These are phyloP conservation scores for Dimocarpus longan DNA, from an alignment of 345 rosid species.

Conservation along the genomic window DNA sequence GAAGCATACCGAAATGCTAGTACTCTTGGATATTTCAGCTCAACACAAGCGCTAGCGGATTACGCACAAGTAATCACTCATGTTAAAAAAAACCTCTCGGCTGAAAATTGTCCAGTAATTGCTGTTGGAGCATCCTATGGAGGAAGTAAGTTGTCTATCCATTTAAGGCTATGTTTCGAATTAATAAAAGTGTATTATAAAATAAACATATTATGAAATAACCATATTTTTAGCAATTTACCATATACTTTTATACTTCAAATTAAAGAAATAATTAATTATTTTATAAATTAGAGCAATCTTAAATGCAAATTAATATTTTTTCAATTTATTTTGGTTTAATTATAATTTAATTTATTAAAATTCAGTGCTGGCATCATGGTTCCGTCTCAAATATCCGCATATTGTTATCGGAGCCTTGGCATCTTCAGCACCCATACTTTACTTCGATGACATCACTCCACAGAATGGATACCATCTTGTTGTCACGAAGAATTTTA, in stretches of 20 bases:
- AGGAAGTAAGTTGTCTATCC: constrained; percentile 25
- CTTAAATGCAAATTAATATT: too few relatives aligned
- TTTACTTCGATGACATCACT: constrained; percentile 30
- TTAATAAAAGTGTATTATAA: neutral
- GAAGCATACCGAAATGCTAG: constrained; percentile 21
- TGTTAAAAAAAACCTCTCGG: constrained; percentile 28
- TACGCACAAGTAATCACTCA: constrained; percentile 31
- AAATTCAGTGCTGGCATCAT: constrained; percentile 33
- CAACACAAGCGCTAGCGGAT: constrained; percentile 39
- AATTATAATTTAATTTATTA: neutral
- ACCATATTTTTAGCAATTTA: too few relatives aligned
- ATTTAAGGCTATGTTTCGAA: too few relatives aligned
- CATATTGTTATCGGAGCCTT: constrained; percentile 30
- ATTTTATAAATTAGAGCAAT: too few relatives aligned
- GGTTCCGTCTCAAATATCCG: constrained; percentile 40
- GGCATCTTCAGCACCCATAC: constrained; percentile 39
- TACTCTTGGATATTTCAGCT: constrained; percentile 35
- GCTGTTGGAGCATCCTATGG: constrained; percentile 39
- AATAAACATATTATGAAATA: too few relatives aligned
- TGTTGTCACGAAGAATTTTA: constrained; percentile 28
- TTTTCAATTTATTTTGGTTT: too few relatives aligned
- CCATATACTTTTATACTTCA: too few relatives aligned
- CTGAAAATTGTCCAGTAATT: constrained; percentile 30
- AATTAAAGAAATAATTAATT: too few relatives aligned
- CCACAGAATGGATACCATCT: constrained; percentile 28